Evolutionary conservation across 768 basidiomycete genomes (phyloP).

Genomic region (Vishniacozyma victoriae): DNA sequence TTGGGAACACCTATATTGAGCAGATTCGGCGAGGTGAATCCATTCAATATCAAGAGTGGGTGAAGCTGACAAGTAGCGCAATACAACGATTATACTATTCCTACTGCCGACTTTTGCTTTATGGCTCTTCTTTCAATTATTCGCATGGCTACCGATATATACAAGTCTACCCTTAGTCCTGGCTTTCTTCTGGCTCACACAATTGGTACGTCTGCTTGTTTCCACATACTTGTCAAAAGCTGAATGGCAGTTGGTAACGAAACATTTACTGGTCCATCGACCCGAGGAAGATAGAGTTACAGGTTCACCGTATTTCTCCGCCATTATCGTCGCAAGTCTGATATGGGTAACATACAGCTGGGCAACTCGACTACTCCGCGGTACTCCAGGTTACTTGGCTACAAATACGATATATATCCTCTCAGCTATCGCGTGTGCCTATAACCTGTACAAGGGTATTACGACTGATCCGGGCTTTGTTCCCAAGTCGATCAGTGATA

Average conservation of each 20-base stretch:
- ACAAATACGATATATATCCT: slow-evolving; percentile 72
- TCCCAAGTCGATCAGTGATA: slow-evolving; percentile 71
- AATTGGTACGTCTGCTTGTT: slow-evolving; percentile 60
- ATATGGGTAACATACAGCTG: slow-evolving; percentile 82
- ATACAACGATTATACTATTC: slow-evolving; percentile 75
- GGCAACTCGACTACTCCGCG: slow-evolving; percentile 67
- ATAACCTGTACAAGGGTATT: slow-evolving; percentile 86
- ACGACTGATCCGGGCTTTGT: slow-evolving; percentile 85
- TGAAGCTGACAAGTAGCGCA: slow-evolving; percentile 53
- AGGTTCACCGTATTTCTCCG: slow-evolving; percentile 85
- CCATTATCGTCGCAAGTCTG: slow-evolving; percentile 78
- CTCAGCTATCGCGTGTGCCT: slow-evolving; percentile 63
- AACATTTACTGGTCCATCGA: slow-evolving; percentile 61
- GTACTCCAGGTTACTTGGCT: slow-evolving; percentile 72
- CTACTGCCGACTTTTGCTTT: slow-evolving; percentile 70
- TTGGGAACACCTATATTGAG: slow-evolving; percentile 65
- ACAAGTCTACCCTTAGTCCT: slow-evolving; percentile 73
- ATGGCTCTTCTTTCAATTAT: slow-evolving; percentile 74
- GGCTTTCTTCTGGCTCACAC: slow-evolving; percentile 87
- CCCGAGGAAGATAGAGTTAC: slow-evolving; percentile 75
- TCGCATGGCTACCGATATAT: slow-evolving; percentile 83
- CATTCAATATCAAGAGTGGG: background rate
- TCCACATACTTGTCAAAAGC: background rate
- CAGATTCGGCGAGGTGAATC: slow-evolving; percentile 66
- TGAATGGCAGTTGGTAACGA: slow-evolving; percentile 10